Evolutionary conservation across 2,329 filamentous ascomycete genomes (phyloP).

Genomic region (Botrytis pseudocinerea): DNA sequence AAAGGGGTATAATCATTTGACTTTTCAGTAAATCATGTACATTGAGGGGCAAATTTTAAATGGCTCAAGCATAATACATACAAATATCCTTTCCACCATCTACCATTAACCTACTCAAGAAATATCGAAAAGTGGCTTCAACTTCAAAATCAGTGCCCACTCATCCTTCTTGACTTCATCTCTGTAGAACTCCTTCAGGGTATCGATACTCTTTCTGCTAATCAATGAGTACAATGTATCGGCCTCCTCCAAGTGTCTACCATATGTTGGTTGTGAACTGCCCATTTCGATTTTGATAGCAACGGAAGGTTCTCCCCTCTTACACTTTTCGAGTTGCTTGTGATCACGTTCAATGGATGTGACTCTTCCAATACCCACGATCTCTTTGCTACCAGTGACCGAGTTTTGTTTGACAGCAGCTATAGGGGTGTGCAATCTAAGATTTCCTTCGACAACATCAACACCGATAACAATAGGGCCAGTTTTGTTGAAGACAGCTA

Average conservation of each 20-base stretch:
- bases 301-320: slow-evolving; percentile 95
- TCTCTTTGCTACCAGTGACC: slow-evolving; percentile 77
- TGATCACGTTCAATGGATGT: slow-evolving; percentile 96
- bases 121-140: slow-evolving; percentile 94
- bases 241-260: slow-evolving; percentile 89
- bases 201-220: slow-evolving; percentile 86
- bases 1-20: neutral
- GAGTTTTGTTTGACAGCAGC: slow-evolving; percentile 82
- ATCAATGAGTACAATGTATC: slow-evolving; percentile 87
- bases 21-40: slow-evolving; percentile 1
- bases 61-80: neutral
- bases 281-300: slow-evolving; percentile 97
- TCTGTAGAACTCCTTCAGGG: slow-evolving; percentile 93
- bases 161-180: slow-evolving; percentile 87
- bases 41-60: neutral
- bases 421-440: slow-evolving; percentile 86
- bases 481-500: slow-evolving; percentile 98
- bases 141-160: slow-evolving; percentile 90
- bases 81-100: neutral
- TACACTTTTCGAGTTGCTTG: slow-evolving; percentile 89
- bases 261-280: slow-evolving; percentile 87
- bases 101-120: slow-evolving; percentile 29
- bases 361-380: slow-evolving; percentile 87
- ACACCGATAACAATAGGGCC: slow-evolving; percentile 92
- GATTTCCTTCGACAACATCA: slow-evolving; percentile 87